A percentile compares a stretch with the other conserved stretches of the same genome.
Evolutionary conservation across 345 rosid species (phyloP).

Genomic region (Sapria himalayana): DNA sequence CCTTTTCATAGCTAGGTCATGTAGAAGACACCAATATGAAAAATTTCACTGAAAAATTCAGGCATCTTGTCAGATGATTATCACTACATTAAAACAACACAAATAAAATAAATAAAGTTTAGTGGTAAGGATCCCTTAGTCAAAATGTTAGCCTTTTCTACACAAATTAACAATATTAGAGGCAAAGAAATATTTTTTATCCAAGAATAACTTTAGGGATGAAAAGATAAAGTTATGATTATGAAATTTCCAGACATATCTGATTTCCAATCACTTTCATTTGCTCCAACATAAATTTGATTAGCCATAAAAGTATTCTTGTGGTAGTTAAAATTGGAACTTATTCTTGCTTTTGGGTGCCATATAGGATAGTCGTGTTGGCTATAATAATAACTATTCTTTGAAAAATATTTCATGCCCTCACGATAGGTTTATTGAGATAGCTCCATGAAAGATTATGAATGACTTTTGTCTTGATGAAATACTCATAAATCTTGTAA

Average conservation of each 20-base stretch:
- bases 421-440: neutral
- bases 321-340: too few species aligned
- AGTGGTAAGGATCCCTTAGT: neutral
- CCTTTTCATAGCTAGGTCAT: constrained; percentile 8
- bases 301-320: too few species aligned
- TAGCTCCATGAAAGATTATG: neutral
- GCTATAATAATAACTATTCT: accelerated
- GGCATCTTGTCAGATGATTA: neutral
- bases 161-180: neutral
- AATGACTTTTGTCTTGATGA: neutral
- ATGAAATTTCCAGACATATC: neutral
- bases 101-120: neutral
- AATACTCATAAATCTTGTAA: too few species aligned
- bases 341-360: neutral
- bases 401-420: neutral
- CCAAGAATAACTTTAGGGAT: neutral
- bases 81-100: constrained; percentile 2
- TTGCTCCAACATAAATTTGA: too few species aligned
- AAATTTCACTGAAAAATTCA: constrained; percentile 3
- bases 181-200: neutral
- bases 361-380: neutral
- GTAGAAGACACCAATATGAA: neutral
- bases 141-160: neutral
- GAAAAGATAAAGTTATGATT: constrained; percentile 1
- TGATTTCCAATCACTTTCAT: neutral